Base-by-base conservation (phyloP, 2,329 filamentous ascomycete genomes). In the Alternaria sp. region DNA sequence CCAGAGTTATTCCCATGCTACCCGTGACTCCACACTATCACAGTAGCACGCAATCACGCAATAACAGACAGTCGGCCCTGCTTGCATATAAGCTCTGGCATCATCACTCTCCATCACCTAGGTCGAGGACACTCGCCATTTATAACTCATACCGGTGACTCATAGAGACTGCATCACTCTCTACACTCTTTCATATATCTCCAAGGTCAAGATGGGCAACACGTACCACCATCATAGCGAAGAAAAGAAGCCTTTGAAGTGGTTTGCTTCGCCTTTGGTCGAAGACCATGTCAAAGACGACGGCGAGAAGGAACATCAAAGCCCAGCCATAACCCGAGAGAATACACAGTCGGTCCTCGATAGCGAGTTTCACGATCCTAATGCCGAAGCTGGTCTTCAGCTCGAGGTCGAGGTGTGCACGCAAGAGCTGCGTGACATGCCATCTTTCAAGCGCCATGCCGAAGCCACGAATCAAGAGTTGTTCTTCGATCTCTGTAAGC, bases 401-500 rank as follows among this genome's bases (percentile, higher is more conserved):
- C 56, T 54, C 36, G n/a, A 44, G 21, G 25, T 30, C 32, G 36
- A 43, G 17, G 23, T 28, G 13, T 15, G 17, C 17, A 17, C 17
- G n/a, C 23, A 30, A 2, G 25, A 44, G 26, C 23, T 51, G n/a
- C 56, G 25, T 47, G 23, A 43, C 7, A 45, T 44, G 30, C 47
- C 56, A 11, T 32, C 47, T 12, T 52, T 58, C 25, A 47, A 58
- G 11, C 56, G 46, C 12, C 56, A 58, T 26, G 32, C 56, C 3
- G 57, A 59, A 47, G 50, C 57, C 23, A 54, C 57, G 4, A 55
- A 50, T 8, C 40, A 54, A 46, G 57, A 59, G 12, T 40, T 59
- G 26, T 59, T 59, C 50, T 55, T 59, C 10, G 50, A 59, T 55
- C 57, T 59, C 8, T 59, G 54, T 47, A 26, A 30, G 40, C 17